A percentile compares a stretch with the other conserved stretches of the same genome.
phyloP scores from a whole-genome alignment of 2,329 filamentous ascomycete genomes.

The Paradendryphiella salina region DNA sequence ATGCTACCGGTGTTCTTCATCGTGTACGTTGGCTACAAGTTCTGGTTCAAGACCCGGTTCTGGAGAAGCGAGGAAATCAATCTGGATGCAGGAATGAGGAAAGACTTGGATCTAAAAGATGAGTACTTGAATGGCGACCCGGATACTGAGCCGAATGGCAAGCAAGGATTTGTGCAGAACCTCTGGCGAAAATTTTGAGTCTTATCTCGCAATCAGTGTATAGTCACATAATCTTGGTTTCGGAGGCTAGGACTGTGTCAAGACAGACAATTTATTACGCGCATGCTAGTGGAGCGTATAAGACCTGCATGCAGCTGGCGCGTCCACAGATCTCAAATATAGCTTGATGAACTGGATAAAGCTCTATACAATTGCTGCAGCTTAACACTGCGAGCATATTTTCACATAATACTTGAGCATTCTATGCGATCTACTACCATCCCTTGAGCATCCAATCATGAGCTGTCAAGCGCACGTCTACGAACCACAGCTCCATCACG shows the following conservation, averaged over 20 bases:
- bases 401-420: too few species aligned
- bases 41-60: constrained; percentile 47
- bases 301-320: too few species aligned
- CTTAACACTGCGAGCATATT: too few species aligned
- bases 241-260: not conserved
- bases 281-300: too few species aligned
- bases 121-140: constrained; percentile 11
- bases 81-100: constrained; percentile 44
- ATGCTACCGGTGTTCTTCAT: constrained; percentile 55
- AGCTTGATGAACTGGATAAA: too few species aligned
- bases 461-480: too few species aligned
- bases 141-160: constrained; percentile 5
- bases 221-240: too few species aligned
- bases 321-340: too few species aligned
- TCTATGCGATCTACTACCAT: too few species aligned
- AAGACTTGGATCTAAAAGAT: constrained; percentile 41
- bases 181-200: constrained; percentile 15
- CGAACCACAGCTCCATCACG: too few species aligned
- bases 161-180: constrained; percentile 15
- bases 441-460: too few species aligned
- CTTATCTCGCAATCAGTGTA: not conserved
- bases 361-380: too few species aligned
- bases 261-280: not conserved
- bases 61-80: constrained; percentile 46
- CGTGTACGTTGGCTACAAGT: constrained; percentile 54